Percentiles rank a stretch among this genome's conserved stretches.
These are phyloP conservation scores for Leccinum pachyderme DNA, from an alignment of 1,284 basidiomycete species.

Conservation along the genomic window DNA sequence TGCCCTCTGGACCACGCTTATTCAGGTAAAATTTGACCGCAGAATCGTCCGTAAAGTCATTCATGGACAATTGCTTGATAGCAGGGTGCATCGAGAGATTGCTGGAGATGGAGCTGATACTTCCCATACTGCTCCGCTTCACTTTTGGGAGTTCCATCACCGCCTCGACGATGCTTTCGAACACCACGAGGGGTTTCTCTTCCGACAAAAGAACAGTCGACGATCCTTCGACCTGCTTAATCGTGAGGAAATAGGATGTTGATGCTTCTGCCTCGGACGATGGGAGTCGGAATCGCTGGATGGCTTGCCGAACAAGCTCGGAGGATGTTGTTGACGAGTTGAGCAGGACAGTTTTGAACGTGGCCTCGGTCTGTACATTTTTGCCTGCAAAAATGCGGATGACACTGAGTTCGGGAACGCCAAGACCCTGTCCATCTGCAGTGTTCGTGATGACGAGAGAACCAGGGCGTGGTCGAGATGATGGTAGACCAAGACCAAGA, in stretches of 20 bases:
- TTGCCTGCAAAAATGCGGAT: conserved; percentile 93
- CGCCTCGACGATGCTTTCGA: conserved; percentile 79
- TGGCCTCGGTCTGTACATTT: conserved; percentile 85
- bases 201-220: conserved; percentile 69
- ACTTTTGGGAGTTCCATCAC: conserved; percentile 82
- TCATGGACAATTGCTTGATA: conserved; percentile 62
- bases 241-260: conserved; percentile 81
- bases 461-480: conserved; percentile 61
- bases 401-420: conserved; percentile 86
- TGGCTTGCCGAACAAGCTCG: conserved; percentile 87
- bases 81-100: conserved; percentile 93
- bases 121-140: conserved; percentile 89
- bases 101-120: conserved; percentile 88
- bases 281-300: conserved; percentile 87
- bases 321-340: conserved; percentile 81
- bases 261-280: conserved; percentile 54
- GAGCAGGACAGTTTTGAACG: conserved; percentile 96
- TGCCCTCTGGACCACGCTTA: conserved; percentile 42
- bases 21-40: conserved; percentile 96
- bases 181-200: conserved; percentile 83
- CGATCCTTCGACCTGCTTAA: conserved; percentile 87
- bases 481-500: conserved; percentile 51
- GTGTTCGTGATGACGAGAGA: conserved; percentile 66
- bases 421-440: conserved; percentile 57
- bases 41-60: conserved; percentile 96